Evolutionary conservation across 371 early-diverging fungal species (phyloP), one percentile per base, ranked within the genome.

Genomic region (Sporodiniella umbellata): DNA sequence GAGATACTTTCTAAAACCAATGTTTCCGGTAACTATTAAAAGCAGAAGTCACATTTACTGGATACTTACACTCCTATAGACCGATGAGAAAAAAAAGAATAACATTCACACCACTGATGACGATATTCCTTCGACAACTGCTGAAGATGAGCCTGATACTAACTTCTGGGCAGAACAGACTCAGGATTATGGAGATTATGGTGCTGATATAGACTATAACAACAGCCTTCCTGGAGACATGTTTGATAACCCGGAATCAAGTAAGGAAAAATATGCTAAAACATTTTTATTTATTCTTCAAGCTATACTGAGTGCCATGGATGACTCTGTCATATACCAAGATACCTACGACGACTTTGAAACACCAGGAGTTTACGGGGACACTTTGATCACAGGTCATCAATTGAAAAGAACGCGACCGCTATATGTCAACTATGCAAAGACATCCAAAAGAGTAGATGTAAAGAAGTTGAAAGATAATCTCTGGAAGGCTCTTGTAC

Each of bases 401-500:
- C 63, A 42, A 1, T 37, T 70, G 45, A 85, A 82, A 51, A 79
- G 81, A 19, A 78, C 81, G 54, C 89, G 86, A 53, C 84, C 90
- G 8, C 66, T 79, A 17, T 83, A 81, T 58, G 80, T 96, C 47
- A 89, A 85, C 56, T 96, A 90, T 56, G 90, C 95, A 17, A 78
- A 83, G 48, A 83, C 81, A 8, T 94, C 95, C 44, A 98, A 98
- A 72, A 78, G 89, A 35, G 95, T 96, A 2, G 95, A 98, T 69
- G 95, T 98, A 26, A 92, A 90, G 70, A 80, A 81, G 56, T 78
- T 98, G 35, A 98, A 98, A 64, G 94, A 95, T 30, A 94, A 94
- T 66, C 67, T 98, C 18, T 98, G 98, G 98, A 80, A 81, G 45
- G 85, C 58, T 1, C 45, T 28, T 28, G 30, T 72, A 8, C 66